Conservation (phyloP, 306 rosid species). For the Vicia sativa region DNA sequence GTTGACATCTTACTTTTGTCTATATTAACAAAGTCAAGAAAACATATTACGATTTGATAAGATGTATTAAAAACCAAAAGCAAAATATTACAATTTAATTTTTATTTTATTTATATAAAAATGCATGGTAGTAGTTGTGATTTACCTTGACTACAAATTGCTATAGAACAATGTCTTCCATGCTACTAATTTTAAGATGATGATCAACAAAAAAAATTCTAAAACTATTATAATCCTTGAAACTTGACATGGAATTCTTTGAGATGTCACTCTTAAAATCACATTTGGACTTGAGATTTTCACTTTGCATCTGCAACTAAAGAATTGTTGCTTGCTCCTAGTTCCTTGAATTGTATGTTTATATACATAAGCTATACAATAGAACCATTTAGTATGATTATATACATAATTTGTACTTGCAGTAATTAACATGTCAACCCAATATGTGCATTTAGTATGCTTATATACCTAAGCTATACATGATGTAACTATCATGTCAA, state of each 20-base stretch:
- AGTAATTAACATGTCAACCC: background rate
- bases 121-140: background rate
- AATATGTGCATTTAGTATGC: background rate
- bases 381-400: background rate
- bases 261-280: conserved; percentile 64
- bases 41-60: background rate
- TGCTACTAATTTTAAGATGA: conserved; percentile 85
- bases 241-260: conserved; percentile 37
- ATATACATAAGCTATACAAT: too few species aligned
- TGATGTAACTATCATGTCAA: background rate
- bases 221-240: too few species aligned
- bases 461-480: conserved; percentile 9
- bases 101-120: too few species aligned
- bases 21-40: conserved; percentile 29
- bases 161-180: conserved; percentile 71
- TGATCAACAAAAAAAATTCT: conserved; percentile 22
- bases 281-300: conserved; percentile 85
- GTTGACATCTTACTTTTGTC: conserved; percentile 80
- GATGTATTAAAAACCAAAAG: too few species aligned
- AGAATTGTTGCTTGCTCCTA: conserved; percentile 87
- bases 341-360: conserved; percentile 45
- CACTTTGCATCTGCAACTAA: conserved; percentile 81
- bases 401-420: background rate
- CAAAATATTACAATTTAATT: too few species aligned
- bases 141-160: conserved; percentile 5